Evolutionary conservation across 805 yeast species (phyloP).

Genomic region (Teunomyces cretensis): DNA sequence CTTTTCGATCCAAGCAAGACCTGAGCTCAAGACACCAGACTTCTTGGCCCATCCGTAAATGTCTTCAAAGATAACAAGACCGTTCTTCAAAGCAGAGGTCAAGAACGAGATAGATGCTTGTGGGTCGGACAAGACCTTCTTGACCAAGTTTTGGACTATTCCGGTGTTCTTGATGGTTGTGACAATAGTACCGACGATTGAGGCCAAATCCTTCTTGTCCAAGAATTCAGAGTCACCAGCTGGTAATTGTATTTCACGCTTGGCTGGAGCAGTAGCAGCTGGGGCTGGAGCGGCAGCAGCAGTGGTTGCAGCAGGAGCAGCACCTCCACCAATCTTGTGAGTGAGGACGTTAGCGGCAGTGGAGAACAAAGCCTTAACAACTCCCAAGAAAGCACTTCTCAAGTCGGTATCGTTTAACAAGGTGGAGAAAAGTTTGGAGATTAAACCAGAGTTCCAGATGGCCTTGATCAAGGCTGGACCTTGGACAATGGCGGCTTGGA

Average conservation of each 20-base stretch:
- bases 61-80: conserved; percentile 34
- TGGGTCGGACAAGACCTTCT: conserved; percentile 40
- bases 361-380: conserved; percentile 34
- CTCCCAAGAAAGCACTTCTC: conserved; percentile 30
- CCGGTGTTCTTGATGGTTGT: conserved; percentile 35
- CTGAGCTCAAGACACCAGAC: conserved; percentile 32
- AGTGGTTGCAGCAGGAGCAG: conserved; percentile 14
- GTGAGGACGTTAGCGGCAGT: conserved; percentile 30
- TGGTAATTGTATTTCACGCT: conserved; percentile 5
- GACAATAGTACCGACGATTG: conserved; percentile 27
- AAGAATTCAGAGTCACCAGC: conserved; percentile 25
- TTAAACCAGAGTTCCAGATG: conserved; percentile 41
- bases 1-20: conserved; percentile 21
- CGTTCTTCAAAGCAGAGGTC: conserved; percentile 32
- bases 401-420: conserved; percentile 33
- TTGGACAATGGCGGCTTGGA: conserved; percentile 34
- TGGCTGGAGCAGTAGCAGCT: conserved; percentile 10
- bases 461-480: conserved; percentile 43
- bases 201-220: conserved; percentile 36
- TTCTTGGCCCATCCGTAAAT: conserved; percentile 37
- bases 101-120: conserved; percentile 30
- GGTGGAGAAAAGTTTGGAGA: conserved; percentile 30
- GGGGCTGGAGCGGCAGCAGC: conserved; percentile 14
- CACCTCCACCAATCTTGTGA: conserved; percentile 7
- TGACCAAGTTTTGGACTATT: conserved; percentile 27